These are phyloP conservation scores for Neonectria sp. DNA, from an alignment of 2,329 filamentous ascomycete genomes.

Conservation along the genomic window DNA sequence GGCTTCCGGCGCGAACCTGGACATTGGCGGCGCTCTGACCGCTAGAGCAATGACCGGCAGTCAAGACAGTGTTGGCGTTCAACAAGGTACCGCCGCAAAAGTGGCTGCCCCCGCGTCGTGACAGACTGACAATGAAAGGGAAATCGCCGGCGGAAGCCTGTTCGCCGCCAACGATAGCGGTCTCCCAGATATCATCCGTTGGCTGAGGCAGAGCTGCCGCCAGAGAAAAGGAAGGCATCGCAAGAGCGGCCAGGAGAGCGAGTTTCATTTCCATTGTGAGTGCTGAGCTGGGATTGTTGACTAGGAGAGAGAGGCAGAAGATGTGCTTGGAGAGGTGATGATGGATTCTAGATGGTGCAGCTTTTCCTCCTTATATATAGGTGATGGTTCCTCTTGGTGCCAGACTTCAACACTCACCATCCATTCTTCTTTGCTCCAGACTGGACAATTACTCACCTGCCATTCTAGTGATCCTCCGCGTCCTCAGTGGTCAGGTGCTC, in stretches of 20 bases:
- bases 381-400: not conserved
- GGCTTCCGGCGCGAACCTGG: slow-evolving; percentile 47
- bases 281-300: not conserved
- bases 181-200: slow-evolving; percentile 1
- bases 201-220: slow-evolving; percentile 35
- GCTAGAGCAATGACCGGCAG: slow-evolving; percentile 51
- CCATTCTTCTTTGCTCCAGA: not conserved
- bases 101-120: slow-evolving; percentile 28
- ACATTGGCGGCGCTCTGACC: slow-evolving; percentile 35
- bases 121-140: slow-evolving; percentile 51
- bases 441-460: not conserved
- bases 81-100: slow-evolving; percentile 51
- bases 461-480: not conserved
- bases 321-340: slow-evolving; percentile 8
- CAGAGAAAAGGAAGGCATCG: slow-evolving; percentile 17
- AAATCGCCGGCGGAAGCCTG: slow-evolving; percentile 47
- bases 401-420: not conserved
- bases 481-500: not conserved
- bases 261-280: slow-evolving; percentile 34
- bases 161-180: slow-evolving; percentile 47
- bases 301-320: slow-evolving; percentile 18
- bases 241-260: slow-evolving; percentile 26
- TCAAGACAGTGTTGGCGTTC: slow-evolving; percentile 51
- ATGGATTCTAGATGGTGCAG: not conserved
- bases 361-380: not conserved